Evolutionary conservation across 805 yeast genomes (phyloP), one percentile per base, ranked within the genome.

Genomic region (Brettanomyces sp.): DNA sequence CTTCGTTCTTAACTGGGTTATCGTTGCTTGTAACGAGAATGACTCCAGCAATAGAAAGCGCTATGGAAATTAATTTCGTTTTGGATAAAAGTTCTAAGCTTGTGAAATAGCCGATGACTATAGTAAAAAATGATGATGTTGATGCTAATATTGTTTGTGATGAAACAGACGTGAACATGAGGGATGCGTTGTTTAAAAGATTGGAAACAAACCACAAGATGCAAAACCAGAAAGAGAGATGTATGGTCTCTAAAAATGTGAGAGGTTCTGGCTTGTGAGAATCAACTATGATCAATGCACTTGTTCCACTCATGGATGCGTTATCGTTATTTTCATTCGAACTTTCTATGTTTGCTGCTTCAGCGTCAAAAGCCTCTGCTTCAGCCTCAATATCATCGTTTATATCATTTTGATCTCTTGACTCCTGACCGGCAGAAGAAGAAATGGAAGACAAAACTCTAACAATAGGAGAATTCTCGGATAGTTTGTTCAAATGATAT

Each of bases 61-160:
- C 47, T 5, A 91, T 73, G 0, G 96, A 95, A 22, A 74, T 52
- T 1, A 89, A 56, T 59, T 91, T 93, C 42, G 74, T 68, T 14
- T 61, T 57, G 54, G 79, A 83, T 57, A 91, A 76, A 25, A 63
- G 65, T 62, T 91, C 98, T 1, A 89, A 77, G 30, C 80, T 69
- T 47, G 80, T 80, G 24, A 85, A 51, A 45, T 81, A 77, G 1
- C 98, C 98, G 7, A 91, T 74, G 1, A 90, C 54, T 36, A 93
- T 72, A 0, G 99, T 93, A 76, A 93, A 93, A 60, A 93, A 89
- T 6, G 96, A 85, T 4, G 95, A 83, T 0, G 98, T 90, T 35
- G 96, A 85, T 14, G 96, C 85, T 36, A 93, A 66, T 23, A 93
- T 91, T 3, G 98, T 93, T 57, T 95, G 97, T 12, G 93, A 83